Percentiles rank a stretch among this genome's conserved stretches.
Evolutionary conservation across 768 basidiomycete species (phyloP).

Genomic region (Thelephora aurantiotincta): DNA sequence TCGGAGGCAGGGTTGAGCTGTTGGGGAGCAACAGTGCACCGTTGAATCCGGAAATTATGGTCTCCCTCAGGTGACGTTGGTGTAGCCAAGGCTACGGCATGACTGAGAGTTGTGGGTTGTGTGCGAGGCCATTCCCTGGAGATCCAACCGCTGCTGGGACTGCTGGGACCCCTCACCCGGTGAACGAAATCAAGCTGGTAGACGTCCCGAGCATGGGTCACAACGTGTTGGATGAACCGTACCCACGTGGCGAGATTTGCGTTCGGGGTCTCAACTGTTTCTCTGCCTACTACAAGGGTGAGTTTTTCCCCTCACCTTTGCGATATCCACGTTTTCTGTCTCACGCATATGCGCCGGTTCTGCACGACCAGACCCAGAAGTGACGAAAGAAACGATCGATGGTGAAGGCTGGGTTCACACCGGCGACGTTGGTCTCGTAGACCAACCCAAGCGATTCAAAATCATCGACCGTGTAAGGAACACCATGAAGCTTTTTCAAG

Average conservation of each 20-base stretch:
- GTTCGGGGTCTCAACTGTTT: slow-evolving; percentile 55
- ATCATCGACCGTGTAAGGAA: slow-evolving; percentile 98
- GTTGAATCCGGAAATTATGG: slow-evolving; percentile 70
- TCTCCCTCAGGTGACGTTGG: slow-evolving; percentile 74
- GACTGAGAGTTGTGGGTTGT: slow-evolving; percentile 73
- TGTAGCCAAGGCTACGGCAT: slow-evolving; percentile 76
- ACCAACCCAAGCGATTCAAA: slow-evolving; percentile 61
- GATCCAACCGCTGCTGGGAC: slow-evolving; percentile 63
- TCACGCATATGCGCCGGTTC: background rate
- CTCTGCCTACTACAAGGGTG: slow-evolving; percentile 64
- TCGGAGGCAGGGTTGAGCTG: slow-evolving; percentile 64
- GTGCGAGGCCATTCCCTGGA: slow-evolving; percentile 34
- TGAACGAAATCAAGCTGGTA: slow-evolving; percentile 73
- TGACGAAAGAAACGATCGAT: slow-evolving; percentile 68
- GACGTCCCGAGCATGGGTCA: slow-evolving; percentile 90
- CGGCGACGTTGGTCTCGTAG: slow-evolving; percentile 79
- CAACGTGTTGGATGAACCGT: slow-evolving; percentile 71
- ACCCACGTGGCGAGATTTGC: slow-evolving; percentile 86
- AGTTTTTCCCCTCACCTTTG: slow-evolving; percentile 1
- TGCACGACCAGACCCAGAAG: slow-evolving; percentile 52
- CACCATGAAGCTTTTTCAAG: slow-evolving; percentile 96
- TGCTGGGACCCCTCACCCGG: slow-evolving; percentile 66
- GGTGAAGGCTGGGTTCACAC: slow-evolving; percentile 88
- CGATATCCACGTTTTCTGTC: background rate
- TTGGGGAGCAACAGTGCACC: slow-evolving; percentile 87